Percentiles rank a stretch among this genome's conserved stretches.
Conservation (phyloP, 2,329 filamentous ascomycete genomes). For the Hypoxylon sp. region DNA sequence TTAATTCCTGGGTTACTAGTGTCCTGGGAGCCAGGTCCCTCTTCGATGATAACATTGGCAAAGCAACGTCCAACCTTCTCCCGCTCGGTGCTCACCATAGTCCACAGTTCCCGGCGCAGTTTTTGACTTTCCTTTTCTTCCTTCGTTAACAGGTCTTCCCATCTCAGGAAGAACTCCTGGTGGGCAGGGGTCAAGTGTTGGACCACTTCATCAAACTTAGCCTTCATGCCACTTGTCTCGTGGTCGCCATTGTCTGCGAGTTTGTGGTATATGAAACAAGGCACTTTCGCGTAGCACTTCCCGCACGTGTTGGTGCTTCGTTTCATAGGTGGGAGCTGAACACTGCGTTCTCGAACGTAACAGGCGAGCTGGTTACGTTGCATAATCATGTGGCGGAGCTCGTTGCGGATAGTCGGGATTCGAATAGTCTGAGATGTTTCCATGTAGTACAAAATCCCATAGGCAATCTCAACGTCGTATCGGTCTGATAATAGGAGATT, state of each 20-base stretch:
- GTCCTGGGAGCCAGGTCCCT: constrained; percentile 79
- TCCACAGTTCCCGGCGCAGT: constrained; percentile 92
- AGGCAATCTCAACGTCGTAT: constrained; percentile 92
- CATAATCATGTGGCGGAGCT: constrained; percentile 96
- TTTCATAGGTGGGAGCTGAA: constrained; percentile 86
- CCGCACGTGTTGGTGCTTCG: constrained; percentile 84
- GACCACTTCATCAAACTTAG: constrained; percentile 85
- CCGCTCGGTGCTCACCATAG: constrained; percentile 89
- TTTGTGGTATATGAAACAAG: constrained; percentile 95
- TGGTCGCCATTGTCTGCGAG: constrained; percentile 86
- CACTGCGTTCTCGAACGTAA: constrained; percentile 83
- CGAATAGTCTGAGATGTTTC: constrained; percentile 88
- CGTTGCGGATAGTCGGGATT: constrained; percentile 85
- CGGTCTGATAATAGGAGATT: constrained; percentile 92
- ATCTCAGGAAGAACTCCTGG: constrained; percentile 89
- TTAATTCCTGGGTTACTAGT: constrained; percentile 84
- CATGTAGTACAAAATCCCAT: constrained; percentile 94
- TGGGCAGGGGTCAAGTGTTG: constrained; percentile 80
- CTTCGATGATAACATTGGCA: constrained; percentile 84
- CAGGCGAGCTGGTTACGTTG: constrained; percentile 91
- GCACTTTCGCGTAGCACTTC: constrained; percentile 88
- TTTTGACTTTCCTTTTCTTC: constrained; percentile 93
- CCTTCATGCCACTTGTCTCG: constrained; percentile 82
- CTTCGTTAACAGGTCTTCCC: constrained; percentile 92
- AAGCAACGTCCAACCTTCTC: constrained; percentile 93